A percentile compares a stretch with the other conserved stretches of the same genome.
These are phyloP conservation scores for Skeletonema menzelii DNA, from an alignment of 108 stramenopile genomes.

Conservation along the genomic window DNA sequence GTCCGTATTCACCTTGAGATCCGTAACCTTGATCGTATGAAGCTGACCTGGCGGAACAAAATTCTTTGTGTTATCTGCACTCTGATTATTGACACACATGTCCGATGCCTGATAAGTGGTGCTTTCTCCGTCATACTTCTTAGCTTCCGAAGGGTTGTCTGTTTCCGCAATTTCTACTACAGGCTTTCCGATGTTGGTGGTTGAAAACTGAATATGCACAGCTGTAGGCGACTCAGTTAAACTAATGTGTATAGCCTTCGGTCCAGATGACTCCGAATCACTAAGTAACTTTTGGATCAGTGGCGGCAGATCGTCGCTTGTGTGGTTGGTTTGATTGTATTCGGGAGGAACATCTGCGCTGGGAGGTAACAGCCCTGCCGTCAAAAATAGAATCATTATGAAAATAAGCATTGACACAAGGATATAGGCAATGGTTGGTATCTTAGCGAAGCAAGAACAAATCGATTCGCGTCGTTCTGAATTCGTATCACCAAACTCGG, in stretches of 20 bases:
- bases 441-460: background rate
- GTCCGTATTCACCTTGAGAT: conserved; percentile 48
- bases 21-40: conserved; percentile 49
- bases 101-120: conserved; percentile 63
- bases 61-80: conserved; percentile 48
- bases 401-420: background rate
- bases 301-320: background rate
- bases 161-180: conserved; percentile 37
- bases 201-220: conserved; percentile 64
- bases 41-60: conserved; percentile 63
- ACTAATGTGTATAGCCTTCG: conserved; percentile 61
- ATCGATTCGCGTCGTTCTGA: background rate
- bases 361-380: background rate
- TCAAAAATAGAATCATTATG: background rate
- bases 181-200: conserved; percentile 50
- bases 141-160: background rate
- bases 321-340: background rate
- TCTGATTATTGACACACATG: conserved; percentile 76
- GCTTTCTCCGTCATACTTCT: conserved; percentile 18
- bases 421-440: background rate
- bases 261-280: background rate
- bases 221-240: conserved; percentile 26
- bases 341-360: background rate
- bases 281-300: background rate
- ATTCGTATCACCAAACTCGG: background rate